Base-by-base conservation (phyloP, 768 basidiomycete species). In the Crassisporium funariophilum region DNA sequence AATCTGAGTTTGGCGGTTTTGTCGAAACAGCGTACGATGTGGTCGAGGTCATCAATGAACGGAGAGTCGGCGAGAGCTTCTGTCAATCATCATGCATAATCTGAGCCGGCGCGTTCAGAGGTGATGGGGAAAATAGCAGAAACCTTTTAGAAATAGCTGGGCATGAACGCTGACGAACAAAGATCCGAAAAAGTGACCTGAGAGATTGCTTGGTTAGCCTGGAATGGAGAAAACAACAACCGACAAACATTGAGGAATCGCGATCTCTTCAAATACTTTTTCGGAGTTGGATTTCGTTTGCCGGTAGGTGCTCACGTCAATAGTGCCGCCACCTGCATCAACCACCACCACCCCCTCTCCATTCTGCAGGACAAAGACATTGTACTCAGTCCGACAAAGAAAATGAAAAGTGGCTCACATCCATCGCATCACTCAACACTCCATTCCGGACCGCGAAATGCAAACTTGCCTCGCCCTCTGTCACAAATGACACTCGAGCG, bases 251-350 rank as follows among this genome's bases (percentile, higher is more conserved):
- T 73, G 66, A 4, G 70, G 52, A 0, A 70, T 66, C 1, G 77
- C 70, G 23, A 79, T 71, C 54, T 83, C 82, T 50, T 77, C 71
- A 37, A 78, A 71, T 0, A 57, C 44, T 3, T 60, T 41, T n/a
- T 56, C 47, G 1, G 55, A 39, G 0, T 62, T 47, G 2, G 52
- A 64, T 53, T 50, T 4, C 15, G 57, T 56, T 53, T 71, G 68
- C 11, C 66, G 66, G 43, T 83, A 84, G 10, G 76, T 68, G 47
- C 78, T 82, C 31, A 84, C 65, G 49, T 85, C 82, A 20, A 84
- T 67, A 0, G 81, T 85, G 15, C 81, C 83, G 34, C 81, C 81
- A 5, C 83, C 82, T 3, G 81, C 79, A 48, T 84, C 81, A n/a
- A 83, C 74, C 24, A 84, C 67, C 47, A 79, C 66, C 4, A 81